Percentiles rank a stretch among this genome's conserved stretches.
phyloP scores from a whole-genome alignment of 805 yeast genomes.

The Hanseniaspora thailandica region DNA sequence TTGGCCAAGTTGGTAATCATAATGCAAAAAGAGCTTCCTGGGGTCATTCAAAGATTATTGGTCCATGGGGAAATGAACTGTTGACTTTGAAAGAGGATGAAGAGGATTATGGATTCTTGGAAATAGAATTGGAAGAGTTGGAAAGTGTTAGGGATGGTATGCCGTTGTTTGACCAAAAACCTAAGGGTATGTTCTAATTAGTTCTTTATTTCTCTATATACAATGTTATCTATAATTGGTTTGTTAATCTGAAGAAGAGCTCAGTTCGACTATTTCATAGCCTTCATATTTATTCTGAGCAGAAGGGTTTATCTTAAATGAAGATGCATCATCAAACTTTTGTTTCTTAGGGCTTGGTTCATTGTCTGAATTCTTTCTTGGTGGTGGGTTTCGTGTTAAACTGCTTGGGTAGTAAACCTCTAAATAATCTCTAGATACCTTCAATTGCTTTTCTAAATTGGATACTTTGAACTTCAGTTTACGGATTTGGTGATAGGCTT shows the following conservation, averaged over 20 bases:
- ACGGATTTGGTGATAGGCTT: too few relatives aligned
- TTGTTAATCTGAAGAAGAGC: neutral
- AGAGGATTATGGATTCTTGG: slow-evolving; percentile 45
- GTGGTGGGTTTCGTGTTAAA: too few relatives aligned
- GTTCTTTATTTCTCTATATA: neutral
- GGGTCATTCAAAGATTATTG: slow-evolving; percentile 79
- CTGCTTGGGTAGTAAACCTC: too few relatives aligned
- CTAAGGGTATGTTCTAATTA: slow-evolving; percentile 46
- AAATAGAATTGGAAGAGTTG: slow-evolving; percentile 45
- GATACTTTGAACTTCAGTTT: too few relatives aligned
- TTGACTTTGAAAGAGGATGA: slow-evolving; percentile 41
- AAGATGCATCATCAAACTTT: neutral
- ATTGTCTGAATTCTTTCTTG: too few relatives aligned
- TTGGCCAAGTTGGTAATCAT: slow-evolving; percentile 78
- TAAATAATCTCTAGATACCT: too few relatives aligned
- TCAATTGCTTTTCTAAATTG: too few relatives aligned
- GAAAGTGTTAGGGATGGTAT: slow-evolving; percentile 48
- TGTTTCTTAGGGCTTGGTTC: too few relatives aligned
- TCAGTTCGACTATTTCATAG: neutral
- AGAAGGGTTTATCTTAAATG: too few relatives aligned
- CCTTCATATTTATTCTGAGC: neutral
- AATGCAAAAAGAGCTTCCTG: slow-evolving; percentile 54
- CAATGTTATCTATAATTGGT: neutral
- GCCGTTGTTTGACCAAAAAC: slow-evolving; percentile 69
- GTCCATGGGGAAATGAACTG: slow-evolving; percentile 79